Conservation (phyloP, 495 filamentous ascomycete species). For the Trichoderma asperelloides region DNA sequence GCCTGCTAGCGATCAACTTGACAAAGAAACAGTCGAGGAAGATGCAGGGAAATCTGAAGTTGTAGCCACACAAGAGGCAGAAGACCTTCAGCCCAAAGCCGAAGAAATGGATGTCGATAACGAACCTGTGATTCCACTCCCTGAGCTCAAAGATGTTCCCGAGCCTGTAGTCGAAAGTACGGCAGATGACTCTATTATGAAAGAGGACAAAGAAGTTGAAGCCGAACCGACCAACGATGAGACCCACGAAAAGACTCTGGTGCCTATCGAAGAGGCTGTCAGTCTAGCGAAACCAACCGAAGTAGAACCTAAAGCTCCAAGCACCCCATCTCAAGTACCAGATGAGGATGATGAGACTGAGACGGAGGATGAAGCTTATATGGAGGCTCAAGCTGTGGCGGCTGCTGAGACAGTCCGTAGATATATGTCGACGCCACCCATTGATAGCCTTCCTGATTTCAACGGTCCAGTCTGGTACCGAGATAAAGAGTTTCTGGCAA, state of each 20-base stretch:
- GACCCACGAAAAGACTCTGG: background rate
- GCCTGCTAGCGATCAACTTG: background rate
- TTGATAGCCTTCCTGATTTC: slow-evolving; percentile 36
- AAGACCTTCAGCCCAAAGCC: slow-evolving; percentile 26
- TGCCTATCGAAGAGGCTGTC: slow-evolving; percentile 18
- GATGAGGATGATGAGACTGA: slow-evolving; percentile 50
- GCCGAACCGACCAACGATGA: background rate
- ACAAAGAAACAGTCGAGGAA: background rate
- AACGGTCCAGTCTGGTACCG: slow-evolving; percentile 29
- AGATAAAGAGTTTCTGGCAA: slow-evolving; percentile 27
- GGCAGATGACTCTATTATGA: background rate
- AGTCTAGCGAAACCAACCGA: slow-evolving; percentile 21
- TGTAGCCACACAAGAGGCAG: background rate
- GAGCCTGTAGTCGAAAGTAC: background rate
- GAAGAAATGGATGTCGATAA: slow-evolving; percentile 29
- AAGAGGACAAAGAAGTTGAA: background rate
- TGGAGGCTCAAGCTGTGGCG: slow-evolving; percentile 48
- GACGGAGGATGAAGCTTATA: slow-evolving; percentile 53
- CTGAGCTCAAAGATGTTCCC: background rate
- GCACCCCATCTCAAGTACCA: slow-evolving; percentile 17
- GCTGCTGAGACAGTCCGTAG: slow-evolving; percentile 36
- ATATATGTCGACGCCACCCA: slow-evolving; percentile 39
- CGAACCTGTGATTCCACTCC: background rate
- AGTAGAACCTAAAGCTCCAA: slow-evolving; percentile 20
- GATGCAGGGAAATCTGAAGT: background rate